Evolutionary conservation across 106 monocot species (phyloP), one percentile per base, ranked within the genome.

Genomic region (Dioscorea alata): DNA sequence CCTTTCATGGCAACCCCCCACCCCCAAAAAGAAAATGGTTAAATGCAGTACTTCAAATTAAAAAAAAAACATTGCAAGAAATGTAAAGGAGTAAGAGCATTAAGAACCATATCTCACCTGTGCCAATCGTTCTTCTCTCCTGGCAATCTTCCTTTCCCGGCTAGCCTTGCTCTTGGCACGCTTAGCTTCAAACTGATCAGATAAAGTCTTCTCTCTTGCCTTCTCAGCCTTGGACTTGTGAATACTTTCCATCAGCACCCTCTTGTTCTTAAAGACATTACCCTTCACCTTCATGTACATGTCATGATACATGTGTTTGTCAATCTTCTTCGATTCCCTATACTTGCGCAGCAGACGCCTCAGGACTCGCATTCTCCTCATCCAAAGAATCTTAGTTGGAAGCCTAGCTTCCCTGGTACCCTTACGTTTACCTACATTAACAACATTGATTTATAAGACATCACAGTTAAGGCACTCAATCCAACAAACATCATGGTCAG

Each of bases 271-370:
- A 49, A 82, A 82, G 17, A 82, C 77, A 64, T 82, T 82, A 73
- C 82, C 82, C 60, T 82, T 82, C 33, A 82, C 81, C 48, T 81
- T 81, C 75, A 82, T 77, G 57, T 82, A 82, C 82, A 82, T 82
- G 49, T 74, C 78, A 67, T 82, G 82, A 21, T 82, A 82, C 74
- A 82, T 82, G 66, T 82, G 82, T 48, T 74, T 82, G 78, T 82
- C 82, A 70, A 82, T 78, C 54, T 82, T 82, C 70, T 82, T 82
- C 13, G 82, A 63, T 22, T 82, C 82, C 0, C 82, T 66, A 48
- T 81, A 81, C 57, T 81, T 81, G 33, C 71, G 70, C 59, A 80
- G 60, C 71, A 80, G 54, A 33, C 80, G 80, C 33, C 81, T 71
- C 32, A 81, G 66, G 49, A 81, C 75, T 18, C 81, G 75, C 81